Base-by-base conservation (phyloP, 2,329 filamentous ascomycete species). In the Colletotrichum falcatum region DNA sequence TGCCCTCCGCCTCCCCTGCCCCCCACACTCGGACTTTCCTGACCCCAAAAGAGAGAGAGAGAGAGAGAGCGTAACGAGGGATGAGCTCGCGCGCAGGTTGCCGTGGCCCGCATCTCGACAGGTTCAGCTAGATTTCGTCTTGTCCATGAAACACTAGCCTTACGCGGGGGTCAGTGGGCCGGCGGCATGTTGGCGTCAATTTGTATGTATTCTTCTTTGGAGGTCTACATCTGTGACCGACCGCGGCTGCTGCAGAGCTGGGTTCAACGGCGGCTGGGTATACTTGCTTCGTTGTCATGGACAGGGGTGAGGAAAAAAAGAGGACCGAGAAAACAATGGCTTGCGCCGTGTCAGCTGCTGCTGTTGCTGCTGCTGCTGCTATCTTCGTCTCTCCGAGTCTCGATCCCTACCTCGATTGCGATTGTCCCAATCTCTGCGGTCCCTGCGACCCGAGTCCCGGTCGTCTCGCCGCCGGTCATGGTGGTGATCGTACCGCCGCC, bases 361-460 rank as follows among this genome's bases (percentile, higher is more conserved):
- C n/a, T n/a, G n/a, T n/a, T 23, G 28, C 28, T 49, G 42, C 51
- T 20, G 49, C 20, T 37, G 61, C 33, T 46, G 42, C 63, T 72
- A 72, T 65, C 71, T 72, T 67, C 66, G 66, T 72, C 72, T 84
- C 35, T 78, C 76, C 33, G 76, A 68, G 49, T 78, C 75, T 44
- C 77, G 73, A 42, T 80, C 76, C 46, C 74, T 65, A 44, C 76
- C 75, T 64, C 77, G 76, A 33, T 73, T 74, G 51, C 71, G 80
- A 53, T 78, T 77, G 72, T 79, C 75, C 42, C 79, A 78, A 63
- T 82, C 76, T 60, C 79, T 74, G 44, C 76, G 74, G 74, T 80
- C 78, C 75, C 78, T 77, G 74, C 75, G 80, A 73, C 75, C 78
- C 74, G 74, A 76, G 78, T 75, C 74, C 26, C 73, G 65, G 48